Evolutionary conservation across 1,284 basidiomycete genomes (phyloP), one percentile per base, ranked within the genome.

Genomic region (Vanrija sp.): DNA sequence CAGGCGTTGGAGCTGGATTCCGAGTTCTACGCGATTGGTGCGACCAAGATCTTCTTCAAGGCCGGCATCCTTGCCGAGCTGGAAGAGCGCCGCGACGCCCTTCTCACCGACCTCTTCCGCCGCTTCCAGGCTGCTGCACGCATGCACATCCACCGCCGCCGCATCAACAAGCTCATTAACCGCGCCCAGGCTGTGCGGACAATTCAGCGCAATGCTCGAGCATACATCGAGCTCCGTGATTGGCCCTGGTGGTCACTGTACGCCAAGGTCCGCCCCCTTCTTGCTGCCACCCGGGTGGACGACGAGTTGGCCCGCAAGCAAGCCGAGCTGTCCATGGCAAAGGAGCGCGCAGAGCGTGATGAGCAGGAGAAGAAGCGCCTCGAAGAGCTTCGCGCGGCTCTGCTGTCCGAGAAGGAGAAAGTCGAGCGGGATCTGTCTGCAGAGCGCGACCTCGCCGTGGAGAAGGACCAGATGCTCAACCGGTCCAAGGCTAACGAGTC

Each of bases 191-290:
- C 96, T 3, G 86, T 95, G 38, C 83, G 89, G 44, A 94, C 89
- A 0, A 94, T 98, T 56, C 95, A 98, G 73, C 83, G 87, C 35
- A 98, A 98, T 71, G 95, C 95, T 2, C 80, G 90, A 12, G 82
- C 97, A 14, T 98, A 98, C 68, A 85, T 86, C 22, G 84, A 90
- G 52, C 80, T 97, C 14, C 81, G 86, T 46, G 89, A 95, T 54
- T 98, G 95, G 96, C 93, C 96, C 1, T 98, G 96, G 96, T 99
- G 96, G 96, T 89, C 93, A 62, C 81, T 98, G 16, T 99, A 96
- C 73, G 93, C 89, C 16, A 96, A 93, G 82, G 84, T 99, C 22
- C 86, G 93, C 43, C 96, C 96, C 0, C 75, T 98, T 14, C 82
- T 99, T 12, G 89, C 89, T 16, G 95, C 94, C 1, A 97, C 95